Base-by-base conservation (phyloP, 371 early-diverging fungal genomes). In the Fennellomyces sp. region DNA sequence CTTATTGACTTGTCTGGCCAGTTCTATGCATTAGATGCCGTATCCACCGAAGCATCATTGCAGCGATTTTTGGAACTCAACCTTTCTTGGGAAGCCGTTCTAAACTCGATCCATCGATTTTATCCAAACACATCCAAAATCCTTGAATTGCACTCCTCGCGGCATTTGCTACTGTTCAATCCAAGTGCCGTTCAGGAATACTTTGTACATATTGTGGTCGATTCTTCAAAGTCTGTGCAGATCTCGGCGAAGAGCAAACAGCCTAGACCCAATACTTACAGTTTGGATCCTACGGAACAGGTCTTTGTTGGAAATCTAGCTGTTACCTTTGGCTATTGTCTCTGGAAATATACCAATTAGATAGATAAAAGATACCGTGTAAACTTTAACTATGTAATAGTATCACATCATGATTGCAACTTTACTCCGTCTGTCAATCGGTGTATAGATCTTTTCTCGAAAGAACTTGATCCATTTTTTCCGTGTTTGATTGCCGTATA, bases 91-190 rank as follows among this genome's bases (percentile, higher is more conserved):
- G 51, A 69, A n/a, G 60, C 61, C 35, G 45, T 68, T 1, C 28
- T 78, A 5, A 66, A 75, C 45, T 56, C 56, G n/a, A 38, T 78
- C 17, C 71, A 72, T 50, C 26, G 29, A 3, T 69, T 75, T n/a
- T 69, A 78, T 27, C 62, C 63, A 12, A 57, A 56, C 36, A 64
- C 67, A n/a, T 64, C 68, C 3, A 74, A 72, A 6, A 73, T 75
- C 10, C 55, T 77, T 12, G 41, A 38, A 15, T 30, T 54, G 2
- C 35, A 51, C 25, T 53, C 59, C 5, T 64, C 61, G 1, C 60
- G 70, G 15, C 73, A 72, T 35, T 51, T 78, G 19, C 27, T 78
- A 23, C 39, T 78, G 12, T 75, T 73, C 58, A 56, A 70, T 52
- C 61, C 68, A 28, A 67, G 72, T 42, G 66, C 68, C 2, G 53